Evolutionary conservation across 805 yeast genomes (phyloP).

Genomic region (Yarrowia sp.): DNA sequence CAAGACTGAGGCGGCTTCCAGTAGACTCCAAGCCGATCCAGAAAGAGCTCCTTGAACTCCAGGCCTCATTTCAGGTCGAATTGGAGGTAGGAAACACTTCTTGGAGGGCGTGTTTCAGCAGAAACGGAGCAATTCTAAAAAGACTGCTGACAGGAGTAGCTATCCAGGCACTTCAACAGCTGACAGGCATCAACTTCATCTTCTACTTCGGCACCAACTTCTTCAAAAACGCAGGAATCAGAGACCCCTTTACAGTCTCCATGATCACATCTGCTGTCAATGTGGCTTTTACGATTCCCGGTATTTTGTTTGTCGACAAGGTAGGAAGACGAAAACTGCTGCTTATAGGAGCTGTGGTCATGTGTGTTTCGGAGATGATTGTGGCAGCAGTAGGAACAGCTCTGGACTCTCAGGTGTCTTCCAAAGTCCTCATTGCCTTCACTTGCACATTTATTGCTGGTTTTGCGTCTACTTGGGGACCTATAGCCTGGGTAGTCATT

Average conservation of each 20-base stretch:
- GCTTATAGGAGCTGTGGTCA: conserved; percentile 72
- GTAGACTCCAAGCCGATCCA: conserved; percentile 53
- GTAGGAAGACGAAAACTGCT: conserved; percentile 76
- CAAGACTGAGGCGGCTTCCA: conserved; percentile 71
- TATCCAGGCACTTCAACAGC: conserved; percentile 73
- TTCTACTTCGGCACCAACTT: conserved; percentile 88
- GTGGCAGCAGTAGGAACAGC: conserved; percentile 63
- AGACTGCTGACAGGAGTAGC: conserved; percentile 58
- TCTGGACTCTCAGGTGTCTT: conserved; percentile 50
- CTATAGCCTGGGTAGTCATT: conserved; percentile 67
- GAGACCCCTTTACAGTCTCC: conserved; percentile 67
- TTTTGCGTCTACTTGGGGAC: conserved; percentile 64
- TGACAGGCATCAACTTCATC: conserved; percentile 87
- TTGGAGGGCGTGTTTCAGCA: conserved; percentile 65
- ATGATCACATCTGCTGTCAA: conserved; percentile 74
- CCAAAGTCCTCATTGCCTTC: conserved; percentile 62
- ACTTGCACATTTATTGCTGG: conserved; percentile 64
- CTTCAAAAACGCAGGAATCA: conserved; percentile 70
- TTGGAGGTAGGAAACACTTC: conserved; percentile 60
- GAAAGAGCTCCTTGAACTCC: conserved; percentile 56
- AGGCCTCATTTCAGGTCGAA: conserved; percentile 61
- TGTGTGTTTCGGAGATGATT: conserved; percentile 68
- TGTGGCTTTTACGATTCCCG: conserved; percentile 70
- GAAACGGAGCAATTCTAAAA: conserved; percentile 47
- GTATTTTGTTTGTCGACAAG: conserved; percentile 75